A percentile compares a stretch with the other conserved stretches of the same genome.
These are phyloP conservation scores for Retiboletus flavoniger DNA, from an alignment of 1,284 basidiomycete genomes.

Conservation along the genomic window DNA sequence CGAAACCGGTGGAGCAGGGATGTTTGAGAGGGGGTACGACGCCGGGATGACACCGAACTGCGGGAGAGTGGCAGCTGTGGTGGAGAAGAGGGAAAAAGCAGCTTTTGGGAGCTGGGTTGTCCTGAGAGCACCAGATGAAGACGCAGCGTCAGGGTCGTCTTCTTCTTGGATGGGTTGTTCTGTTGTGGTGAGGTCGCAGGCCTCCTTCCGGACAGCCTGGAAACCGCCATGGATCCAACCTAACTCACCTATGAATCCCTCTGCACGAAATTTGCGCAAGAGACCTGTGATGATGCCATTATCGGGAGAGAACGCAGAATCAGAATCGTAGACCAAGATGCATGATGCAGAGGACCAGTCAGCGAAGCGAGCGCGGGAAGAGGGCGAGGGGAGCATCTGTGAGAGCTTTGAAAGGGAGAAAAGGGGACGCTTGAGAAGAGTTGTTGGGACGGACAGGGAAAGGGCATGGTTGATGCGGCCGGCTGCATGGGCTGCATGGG, in stretches of 20 bases:
- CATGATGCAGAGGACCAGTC: slow-evolving; percentile 53
- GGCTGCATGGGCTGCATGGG: slow-evolving; percentile 68
- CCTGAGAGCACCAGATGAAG: slow-evolving; percentile 43
- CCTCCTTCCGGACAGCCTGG: slow-evolving; percentile 61
- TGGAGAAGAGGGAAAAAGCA: slow-evolving; percentile 63
- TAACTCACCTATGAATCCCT: slow-evolving; percentile 65
- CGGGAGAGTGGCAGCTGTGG: slow-evolving; percentile 31
- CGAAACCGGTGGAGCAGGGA: slow-evolving; percentile 19
- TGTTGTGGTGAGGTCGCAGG: slow-evolving; percentile 51
- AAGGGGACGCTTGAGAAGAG: slow-evolving; percentile 84
- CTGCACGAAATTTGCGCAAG: slow-evolving; percentile 79
- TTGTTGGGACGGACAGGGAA: slow-evolving; percentile 90
- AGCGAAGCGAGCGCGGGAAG: slow-evolving; percentile 59
- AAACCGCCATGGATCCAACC: slow-evolving; percentile 83
- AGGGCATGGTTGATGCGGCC: slow-evolving; percentile 74
- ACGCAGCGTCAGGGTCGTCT: slow-evolving; percentile 44
- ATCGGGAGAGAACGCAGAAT: slow-evolving; percentile 58
- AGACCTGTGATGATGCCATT: slow-evolving; percentile 75
- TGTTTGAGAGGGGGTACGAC: slow-evolving; percentile 21
- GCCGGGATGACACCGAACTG: slow-evolving; percentile 11
- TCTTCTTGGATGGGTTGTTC: slow-evolving; percentile 47
- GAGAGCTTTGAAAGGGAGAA: slow-evolving; percentile 75
- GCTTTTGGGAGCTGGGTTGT: slow-evolving; percentile 61
- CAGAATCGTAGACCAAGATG: slow-evolving; percentile 83
- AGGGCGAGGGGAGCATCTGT: slow-evolving; percentile 67